Evolutionary conservation across 345 rosid genomes (phyloP).

Genomic region (Hibiscus syriacus): DNA sequence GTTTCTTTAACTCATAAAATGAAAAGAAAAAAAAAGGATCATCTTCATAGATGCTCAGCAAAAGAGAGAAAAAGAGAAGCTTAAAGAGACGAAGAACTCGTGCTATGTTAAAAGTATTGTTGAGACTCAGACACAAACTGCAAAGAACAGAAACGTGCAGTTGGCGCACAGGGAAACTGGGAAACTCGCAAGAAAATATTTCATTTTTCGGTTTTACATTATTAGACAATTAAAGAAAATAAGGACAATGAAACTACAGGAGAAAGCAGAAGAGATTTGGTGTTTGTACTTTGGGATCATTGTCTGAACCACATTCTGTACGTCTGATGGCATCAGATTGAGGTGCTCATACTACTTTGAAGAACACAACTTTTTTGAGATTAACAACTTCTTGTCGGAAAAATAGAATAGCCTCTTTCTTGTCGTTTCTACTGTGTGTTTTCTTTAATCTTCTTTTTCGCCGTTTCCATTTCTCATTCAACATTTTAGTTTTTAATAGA

Average conservation of each 20-base stretch:
- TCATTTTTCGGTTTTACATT: neutral
- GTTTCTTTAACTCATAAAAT: neutral
- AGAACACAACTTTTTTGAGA: neutral
- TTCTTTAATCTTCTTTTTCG: too few species aligned
- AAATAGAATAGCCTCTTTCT: neutral
- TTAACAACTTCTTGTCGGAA: conserved; percentile 9
- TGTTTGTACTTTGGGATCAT: conserved; percentile 16
- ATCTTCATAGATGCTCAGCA: too few species aligned
- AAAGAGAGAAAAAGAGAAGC: too few species aligned
- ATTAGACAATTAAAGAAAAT: conserved; percentile 2
- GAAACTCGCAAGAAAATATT: conserved; percentile 14
- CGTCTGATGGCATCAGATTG: conserved; percentile 23
- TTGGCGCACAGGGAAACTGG: neutral
- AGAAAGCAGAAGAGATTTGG: neutral
- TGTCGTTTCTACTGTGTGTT: conserved; percentile 8
- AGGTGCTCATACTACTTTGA: neutral
- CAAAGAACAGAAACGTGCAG: conserved; percentile 22
- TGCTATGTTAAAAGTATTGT: conserved; percentile 8
- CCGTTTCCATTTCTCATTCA: too few species aligned
- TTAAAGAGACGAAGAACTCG: neutral
- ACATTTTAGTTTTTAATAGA: too few species aligned
- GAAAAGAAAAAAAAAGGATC: neutral
- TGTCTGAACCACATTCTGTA: conserved; percentile 24
- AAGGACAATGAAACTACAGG: neutral
- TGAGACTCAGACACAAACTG: conserved; percentile 13